Percentiles rank a stretch among this genome's conserved stretches.
phyloP scores from a whole-genome alignment of 2,329 filamentous ascomycete genomes.

The Arthrinium phaeospermum region DNA sequence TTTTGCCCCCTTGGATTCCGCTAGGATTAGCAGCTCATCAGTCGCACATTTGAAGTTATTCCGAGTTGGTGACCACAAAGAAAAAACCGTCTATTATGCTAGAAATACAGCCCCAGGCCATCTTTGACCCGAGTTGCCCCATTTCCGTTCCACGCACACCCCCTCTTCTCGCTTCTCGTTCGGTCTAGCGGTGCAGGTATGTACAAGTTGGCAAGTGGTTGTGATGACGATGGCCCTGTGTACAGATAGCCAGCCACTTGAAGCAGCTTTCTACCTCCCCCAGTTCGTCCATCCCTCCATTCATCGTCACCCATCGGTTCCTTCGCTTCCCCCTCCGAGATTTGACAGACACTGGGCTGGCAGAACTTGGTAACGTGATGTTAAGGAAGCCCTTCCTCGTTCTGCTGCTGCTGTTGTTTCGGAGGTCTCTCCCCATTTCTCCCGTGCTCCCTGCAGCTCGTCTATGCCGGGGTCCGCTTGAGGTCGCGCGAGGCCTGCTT shows the following conservation, averaged over 20 bases:
- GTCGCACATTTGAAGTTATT: background rate
- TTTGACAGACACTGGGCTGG: background rate
- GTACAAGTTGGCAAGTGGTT: background rate
- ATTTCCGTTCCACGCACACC: background rate
- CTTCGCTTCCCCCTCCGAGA: background rate
- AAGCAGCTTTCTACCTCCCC: background rate
- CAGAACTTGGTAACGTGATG: background rate
- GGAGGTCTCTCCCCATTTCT: background rate
- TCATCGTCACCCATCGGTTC: background rate
- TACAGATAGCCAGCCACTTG: background rate
- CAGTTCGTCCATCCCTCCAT: background rate
- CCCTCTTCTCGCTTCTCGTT: background rate
- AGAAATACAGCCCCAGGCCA: constrained; percentile 18
- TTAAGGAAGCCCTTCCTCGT: background rate
- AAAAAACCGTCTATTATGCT: constrained; percentile 20
- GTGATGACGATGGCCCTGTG: background rate
- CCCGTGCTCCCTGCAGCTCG: background rate
- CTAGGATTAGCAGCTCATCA: background rate
- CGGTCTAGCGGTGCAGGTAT: constrained; percentile 14
- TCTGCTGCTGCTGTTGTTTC: background rate
- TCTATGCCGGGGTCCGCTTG: constrained; percentile 53
- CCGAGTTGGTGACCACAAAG: background rate
- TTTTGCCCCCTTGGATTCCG: background rate
- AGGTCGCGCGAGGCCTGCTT: constrained; percentile 66
- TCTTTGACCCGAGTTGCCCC: constrained; percentile 1